A percentile compares a stretch with the other conserved stretches of the same genome.
phyloP scores from a whole-genome alignment of 352 stramenopile species.

The Phytopythium kandeliae region DNA sequence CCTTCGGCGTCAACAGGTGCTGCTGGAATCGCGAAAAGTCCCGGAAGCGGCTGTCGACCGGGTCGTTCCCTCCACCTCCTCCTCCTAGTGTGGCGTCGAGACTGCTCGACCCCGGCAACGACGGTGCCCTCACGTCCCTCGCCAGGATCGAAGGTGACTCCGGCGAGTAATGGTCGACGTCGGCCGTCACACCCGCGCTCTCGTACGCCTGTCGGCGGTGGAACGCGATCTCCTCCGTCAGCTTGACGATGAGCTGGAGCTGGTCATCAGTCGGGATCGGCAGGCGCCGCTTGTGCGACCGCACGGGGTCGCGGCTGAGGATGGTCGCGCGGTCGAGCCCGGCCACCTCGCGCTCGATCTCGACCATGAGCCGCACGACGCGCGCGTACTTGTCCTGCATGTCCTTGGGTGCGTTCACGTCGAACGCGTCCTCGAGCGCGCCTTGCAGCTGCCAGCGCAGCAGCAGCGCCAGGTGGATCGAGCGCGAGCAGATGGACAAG shows the following conservation, averaged over 20 bases:
- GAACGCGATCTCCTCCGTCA: slow-evolving; percentile 69
- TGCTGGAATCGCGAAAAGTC: slow-evolving; percentile 86
- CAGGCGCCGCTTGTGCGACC: slow-evolving; percentile 52
- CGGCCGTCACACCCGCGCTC: slow-evolving; percentile 13
- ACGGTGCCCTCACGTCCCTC: slow-evolving; percentile 6
- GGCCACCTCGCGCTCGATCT: slow-evolving; percentile 82
- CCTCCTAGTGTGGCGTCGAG: slow-evolving; percentile 6
- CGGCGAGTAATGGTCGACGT: slow-evolving; percentile 23
- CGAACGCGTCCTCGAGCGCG: slow-evolving; percentile 79
- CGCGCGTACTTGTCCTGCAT: slow-evolving; percentile 86
- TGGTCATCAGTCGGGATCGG: slow-evolving; percentile 83
- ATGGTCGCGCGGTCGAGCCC: slow-evolving; percentile 59
- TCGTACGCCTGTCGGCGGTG: slow-evolving; percentile 53
- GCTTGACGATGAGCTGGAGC: slow-evolving; percentile 69
- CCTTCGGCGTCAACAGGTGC: slow-evolving; percentile 75
- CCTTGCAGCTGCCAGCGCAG: slow-evolving; percentile 87
- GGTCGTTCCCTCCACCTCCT: slow-evolving; percentile 15
- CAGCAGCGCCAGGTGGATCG: slow-evolving; percentile 77
- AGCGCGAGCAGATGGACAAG: slow-evolving; percentile 83
- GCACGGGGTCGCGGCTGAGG: slow-evolving; percentile 40
- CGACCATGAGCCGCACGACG: slow-evolving; percentile 80
- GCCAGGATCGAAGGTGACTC: slow-evolving; percentile 24
- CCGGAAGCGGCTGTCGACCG: slow-evolving; percentile 66
- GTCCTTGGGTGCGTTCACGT: slow-evolving; percentile 64
- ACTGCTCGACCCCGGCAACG: slow-evolving; percentile 4